Evolutionary conservation across 2,329 filamentous ascomycete genomes (phyloP).

Genomic region (Simplicillium aogashimaense): DNA sequence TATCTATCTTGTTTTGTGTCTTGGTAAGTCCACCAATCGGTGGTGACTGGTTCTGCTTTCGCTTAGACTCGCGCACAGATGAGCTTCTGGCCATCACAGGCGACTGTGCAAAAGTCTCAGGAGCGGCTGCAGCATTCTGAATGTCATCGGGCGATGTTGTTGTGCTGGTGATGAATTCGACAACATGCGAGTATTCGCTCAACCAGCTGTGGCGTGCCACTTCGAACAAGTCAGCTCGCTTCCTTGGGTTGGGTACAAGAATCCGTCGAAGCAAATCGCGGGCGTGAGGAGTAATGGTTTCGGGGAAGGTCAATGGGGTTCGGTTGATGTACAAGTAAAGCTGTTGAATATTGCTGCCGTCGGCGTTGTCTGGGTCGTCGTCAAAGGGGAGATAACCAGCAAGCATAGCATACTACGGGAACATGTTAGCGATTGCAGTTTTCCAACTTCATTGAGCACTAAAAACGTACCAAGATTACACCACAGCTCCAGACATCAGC

Average conservation of each 20-base stretch:
- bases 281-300: slow-evolving; percentile 96
- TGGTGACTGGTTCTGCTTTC: slow-evolving; percentile 40
- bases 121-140: slow-evolving; percentile 62
- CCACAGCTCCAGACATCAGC: slow-evolving; percentile 99
- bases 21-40: slow-evolving; percentile 55
- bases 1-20: slow-evolving; percentile 66
- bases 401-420: slow-evolving; percentile 90
- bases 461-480: slow-evolving; percentile 82
- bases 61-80: slow-evolving; percentile 83
- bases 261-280: slow-evolving; percentile 87
- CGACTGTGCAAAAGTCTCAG: slow-evolving; percentile 44
- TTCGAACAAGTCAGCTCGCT: slow-evolving; percentile 92
- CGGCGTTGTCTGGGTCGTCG: slow-evolving; percentile 94
- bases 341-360: slow-evolving; percentile 98
- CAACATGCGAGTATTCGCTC: slow-evolving; percentile 92
- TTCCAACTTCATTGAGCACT: neutral
- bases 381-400: slow-evolving; percentile 96
- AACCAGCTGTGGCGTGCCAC: slow-evolving; percentile 97
- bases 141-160: slow-evolving; percentile 83
- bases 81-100: slow-evolving; percentile 70
- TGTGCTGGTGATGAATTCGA: slow-evolving; percentile 93
- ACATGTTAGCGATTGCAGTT: slow-evolving; percentile 2
- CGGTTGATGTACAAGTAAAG: slow-evolving; percentile 99
- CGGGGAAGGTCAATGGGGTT: slow-evolving; percentile 91
- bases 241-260: slow-evolving; percentile 86